Evolutionary conservation across 768 basidiomycete genomes (phyloP).

Genomic region (Kwoniella europaea): DNA sequence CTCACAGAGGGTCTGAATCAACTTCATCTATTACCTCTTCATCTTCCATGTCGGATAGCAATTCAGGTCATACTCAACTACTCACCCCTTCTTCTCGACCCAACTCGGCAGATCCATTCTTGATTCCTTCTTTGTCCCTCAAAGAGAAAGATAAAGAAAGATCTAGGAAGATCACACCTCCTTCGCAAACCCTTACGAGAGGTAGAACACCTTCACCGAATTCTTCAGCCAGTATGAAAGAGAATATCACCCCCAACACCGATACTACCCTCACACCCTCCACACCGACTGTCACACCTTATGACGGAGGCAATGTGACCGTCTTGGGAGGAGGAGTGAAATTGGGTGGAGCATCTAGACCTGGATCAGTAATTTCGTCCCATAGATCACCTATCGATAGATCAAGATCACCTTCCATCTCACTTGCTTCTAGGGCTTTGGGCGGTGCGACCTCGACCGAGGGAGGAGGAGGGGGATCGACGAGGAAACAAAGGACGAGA

Average conservation of each 20-base stretch:
- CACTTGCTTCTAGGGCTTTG: slow-evolving; percentile 46
- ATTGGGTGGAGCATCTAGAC: slow-evolving; percentile 54
- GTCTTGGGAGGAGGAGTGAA: slow-evolving; percentile 60
- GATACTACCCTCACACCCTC: slow-evolving; percentile 24
- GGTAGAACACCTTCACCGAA: slow-evolving; percentile 33
- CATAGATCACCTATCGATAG: slow-evolving; percentile 34
- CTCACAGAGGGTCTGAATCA: slow-evolving; percentile 35
- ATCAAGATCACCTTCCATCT: slow-evolving; percentile 49
- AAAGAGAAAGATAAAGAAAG: slow-evolving; percentile 10
- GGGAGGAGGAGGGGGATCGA: neutral
- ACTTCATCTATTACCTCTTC: slow-evolving; percentile 34
- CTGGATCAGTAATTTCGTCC: slow-evolving; percentile 33
- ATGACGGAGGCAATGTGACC: slow-evolving; percentile 59
- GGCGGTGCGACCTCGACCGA: slow-evolving; percentile 23
- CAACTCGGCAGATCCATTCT: slow-evolving; percentile 45
- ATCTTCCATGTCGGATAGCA: slow-evolving; percentile 31
- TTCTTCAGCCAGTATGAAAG: slow-evolving; percentile 1
- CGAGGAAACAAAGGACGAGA: slow-evolving; percentile 43
- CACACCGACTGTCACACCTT: slow-evolving; percentile 54
- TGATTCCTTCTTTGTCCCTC: slow-evolving; percentile 13
- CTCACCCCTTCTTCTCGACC: slow-evolving; percentile 48
- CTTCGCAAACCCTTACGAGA: neutral
- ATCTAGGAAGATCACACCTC: slow-evolving; percentile 22
- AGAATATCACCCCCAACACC: slow-evolving; percentile 24
- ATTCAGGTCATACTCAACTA: slow-evolving; percentile 43